phyloP scores from a whole-genome alignment of 768 basidiomycete genomes.

The Holtermannia corniformis region DNA sequence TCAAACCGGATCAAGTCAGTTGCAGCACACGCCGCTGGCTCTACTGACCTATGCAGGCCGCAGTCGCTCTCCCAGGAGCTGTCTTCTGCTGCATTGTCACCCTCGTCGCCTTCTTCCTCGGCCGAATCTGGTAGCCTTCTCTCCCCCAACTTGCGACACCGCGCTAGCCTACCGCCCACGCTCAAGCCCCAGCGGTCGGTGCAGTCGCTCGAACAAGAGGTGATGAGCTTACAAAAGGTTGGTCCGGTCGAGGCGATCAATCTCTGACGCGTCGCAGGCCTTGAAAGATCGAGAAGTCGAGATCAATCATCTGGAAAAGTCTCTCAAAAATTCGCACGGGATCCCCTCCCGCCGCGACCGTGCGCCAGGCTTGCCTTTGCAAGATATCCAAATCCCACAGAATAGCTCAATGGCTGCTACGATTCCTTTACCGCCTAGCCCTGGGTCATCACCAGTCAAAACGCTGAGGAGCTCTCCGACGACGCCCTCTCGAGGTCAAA shows the following conservation, averaged over 20 bases:
- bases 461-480: conserved; percentile 9
- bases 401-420: background rate
- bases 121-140: conserved; percentile 14
- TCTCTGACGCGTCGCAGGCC: conserved; percentile 43
- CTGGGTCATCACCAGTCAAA: conserved; percentile 3
- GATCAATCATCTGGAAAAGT: conserved; percentile 62
- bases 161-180: conserved; percentile 44
- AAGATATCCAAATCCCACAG: conserved; percentile 1
- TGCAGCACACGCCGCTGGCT: background rate
- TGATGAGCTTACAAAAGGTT: conserved; percentile 81
- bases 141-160: conserved; percentile 12
- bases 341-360: conserved; percentile 34
- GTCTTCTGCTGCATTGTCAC: conserved; percentile 43
- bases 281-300: conserved; percentile 86
- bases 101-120: conserved; percentile 35
- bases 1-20: conserved; percentile 21
- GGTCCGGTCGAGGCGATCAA: conserved; percentile 5
- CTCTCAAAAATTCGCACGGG: conserved; percentile 43
- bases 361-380: conserved; percentile 8
- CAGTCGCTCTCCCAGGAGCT: conserved; percentile 88
- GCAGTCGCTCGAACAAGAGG: conserved; percentile 80
- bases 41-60: conserved; percentile 39
- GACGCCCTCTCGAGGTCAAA: conserved; percentile 6
- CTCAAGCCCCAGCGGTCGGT: conserved; percentile 62
- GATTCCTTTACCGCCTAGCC: conserved; percentile 12